Base-by-base conservation (phyloP, 164 flowering plant species). In the Tinospora cordifolia region DNA sequence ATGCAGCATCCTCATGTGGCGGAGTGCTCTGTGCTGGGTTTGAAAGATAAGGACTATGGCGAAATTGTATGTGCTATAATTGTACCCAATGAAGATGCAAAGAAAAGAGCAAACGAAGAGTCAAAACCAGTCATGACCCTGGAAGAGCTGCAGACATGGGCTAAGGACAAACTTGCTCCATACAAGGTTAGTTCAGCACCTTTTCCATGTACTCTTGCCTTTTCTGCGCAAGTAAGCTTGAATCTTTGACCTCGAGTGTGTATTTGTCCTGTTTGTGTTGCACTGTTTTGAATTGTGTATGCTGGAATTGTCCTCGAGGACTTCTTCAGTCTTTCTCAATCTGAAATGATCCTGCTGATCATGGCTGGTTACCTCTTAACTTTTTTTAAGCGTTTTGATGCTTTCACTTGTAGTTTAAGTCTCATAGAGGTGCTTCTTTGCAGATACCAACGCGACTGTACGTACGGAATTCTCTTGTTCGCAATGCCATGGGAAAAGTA, bases 401-500 rank as follows among this genome's bases (percentile, higher is more conserved):
- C 60, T 44, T 44, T 44, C 47, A 44, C 47, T 44, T 44, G 24
- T 19, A 54, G 21, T n/a, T 22, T 54, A 30, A 30, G 36, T 30
- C 36, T 30, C 36, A 39, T 27, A n/a, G n/a, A 21, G 51, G 6
- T 25, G 46, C 22, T 41, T 49, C 67, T 36, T 63, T 75, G 30
- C 78, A 94, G 97, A 74, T 94, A 65, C 98, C 98, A 65, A 90
- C 97, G 2, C 84, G 83, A 66, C 71, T 94, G 70, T 72, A 87
- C 40, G 62, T 90, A 62, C 90, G 96, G 99, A 90, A 87, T 11
- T 82, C 90, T 0, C 79, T 95, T 70, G 94, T 97, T 41, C 92
- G 94, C 0, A 92, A 95, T 78, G 98, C 97, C 0, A 95, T 91
- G 98, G 99, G 98, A 80, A 95, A 95, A 93, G 98, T 92, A 54